These are phyloP conservation scores for Cordyceps farinosa DNA, from an alignment of 2,329 filamentous ascomycete genomes.

Conservation along the genomic window DNA sequence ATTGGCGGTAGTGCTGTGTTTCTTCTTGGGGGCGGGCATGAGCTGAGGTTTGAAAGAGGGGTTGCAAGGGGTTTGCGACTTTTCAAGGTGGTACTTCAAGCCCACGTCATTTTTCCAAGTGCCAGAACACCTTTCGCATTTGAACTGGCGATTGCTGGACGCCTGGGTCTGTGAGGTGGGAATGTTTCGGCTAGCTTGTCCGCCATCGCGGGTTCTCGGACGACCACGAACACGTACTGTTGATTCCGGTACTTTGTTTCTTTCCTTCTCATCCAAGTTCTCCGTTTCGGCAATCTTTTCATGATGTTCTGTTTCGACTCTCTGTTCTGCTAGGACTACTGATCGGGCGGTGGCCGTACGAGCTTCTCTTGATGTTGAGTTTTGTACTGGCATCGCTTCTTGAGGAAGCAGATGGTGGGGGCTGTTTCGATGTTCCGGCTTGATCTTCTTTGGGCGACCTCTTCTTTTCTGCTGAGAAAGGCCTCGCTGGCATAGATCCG, in stretches of 20 bases:
- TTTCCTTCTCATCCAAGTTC: neutral
- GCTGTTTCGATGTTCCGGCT: neutral
- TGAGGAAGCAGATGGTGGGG: neutral
- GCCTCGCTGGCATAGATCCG: conserved; percentile 27
- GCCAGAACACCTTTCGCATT: conserved; percentile 51
- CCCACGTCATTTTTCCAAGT: conserved; percentile 57
- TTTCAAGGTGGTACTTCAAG: conserved; percentile 56
- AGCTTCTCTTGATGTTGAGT: neutral
- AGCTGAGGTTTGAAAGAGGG: conserved; percentile 32
- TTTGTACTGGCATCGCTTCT: neutral
- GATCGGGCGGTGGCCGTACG: neutral
- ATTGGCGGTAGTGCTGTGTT: conserved; percentile 14
- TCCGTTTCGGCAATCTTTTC: neutral
- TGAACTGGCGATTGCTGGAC: conserved; percentile 30
- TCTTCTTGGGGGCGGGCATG: conserved; percentile 20
- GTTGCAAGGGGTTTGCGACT: conserved; percentile 53
- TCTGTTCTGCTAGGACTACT: neutral
- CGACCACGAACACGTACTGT: neutral
- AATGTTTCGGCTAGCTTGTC: conserved; percentile 13
- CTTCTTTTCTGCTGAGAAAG: conserved; percentile 24
- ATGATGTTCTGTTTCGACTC: neutral
- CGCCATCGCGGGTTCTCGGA: conserved; percentile 11
- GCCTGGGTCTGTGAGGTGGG: neutral
- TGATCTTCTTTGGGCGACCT: conserved; percentile 30
- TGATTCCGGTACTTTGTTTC: neutral